Conservation (phyloP, 257 asterid genomes). For the Solanum gandarillasii region DNA sequence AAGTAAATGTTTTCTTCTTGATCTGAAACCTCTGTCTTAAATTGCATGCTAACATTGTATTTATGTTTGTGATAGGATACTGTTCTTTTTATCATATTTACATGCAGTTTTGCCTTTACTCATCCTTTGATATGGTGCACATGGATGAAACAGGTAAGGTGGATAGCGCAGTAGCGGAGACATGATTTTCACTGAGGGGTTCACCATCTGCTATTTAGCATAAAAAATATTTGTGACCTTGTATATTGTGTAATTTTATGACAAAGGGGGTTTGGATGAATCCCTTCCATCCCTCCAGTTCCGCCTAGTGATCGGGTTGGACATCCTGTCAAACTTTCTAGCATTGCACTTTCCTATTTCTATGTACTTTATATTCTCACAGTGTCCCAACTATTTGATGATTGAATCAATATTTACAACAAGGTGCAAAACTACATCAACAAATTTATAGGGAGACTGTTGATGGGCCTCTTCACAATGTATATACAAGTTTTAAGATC, state of each 20-base stretch:
- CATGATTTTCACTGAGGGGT: neutral
- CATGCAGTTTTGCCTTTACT: neutral
- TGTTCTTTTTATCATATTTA: neutral
- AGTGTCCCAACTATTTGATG: neutral
- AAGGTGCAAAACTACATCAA: neutral
- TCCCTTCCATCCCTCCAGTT: neutral
- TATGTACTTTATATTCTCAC: neutral
- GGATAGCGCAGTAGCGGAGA: neutral
- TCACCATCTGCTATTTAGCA: neutral
- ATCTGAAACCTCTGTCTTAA: neutral
- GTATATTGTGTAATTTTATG: neutral
- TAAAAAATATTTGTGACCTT: neutral
- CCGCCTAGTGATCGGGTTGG: neutral
- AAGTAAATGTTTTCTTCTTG: neutral
- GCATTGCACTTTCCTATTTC: neutral
- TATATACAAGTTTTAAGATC: neutral
- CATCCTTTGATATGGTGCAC: neutral
- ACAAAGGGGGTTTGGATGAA: no score
- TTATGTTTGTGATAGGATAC: neutral
- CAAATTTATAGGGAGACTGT: neutral
- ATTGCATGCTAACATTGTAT: neutral
- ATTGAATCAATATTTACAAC: neutral
- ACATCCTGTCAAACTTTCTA: neutral
- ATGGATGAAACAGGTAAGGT: neutral
- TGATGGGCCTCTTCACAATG: neutral